These are phyloP conservation scores for Colletotrichum sp. DNA, from an alignment of 2,329 filamentous ascomycete species.

Conservation along the genomic window DNA sequence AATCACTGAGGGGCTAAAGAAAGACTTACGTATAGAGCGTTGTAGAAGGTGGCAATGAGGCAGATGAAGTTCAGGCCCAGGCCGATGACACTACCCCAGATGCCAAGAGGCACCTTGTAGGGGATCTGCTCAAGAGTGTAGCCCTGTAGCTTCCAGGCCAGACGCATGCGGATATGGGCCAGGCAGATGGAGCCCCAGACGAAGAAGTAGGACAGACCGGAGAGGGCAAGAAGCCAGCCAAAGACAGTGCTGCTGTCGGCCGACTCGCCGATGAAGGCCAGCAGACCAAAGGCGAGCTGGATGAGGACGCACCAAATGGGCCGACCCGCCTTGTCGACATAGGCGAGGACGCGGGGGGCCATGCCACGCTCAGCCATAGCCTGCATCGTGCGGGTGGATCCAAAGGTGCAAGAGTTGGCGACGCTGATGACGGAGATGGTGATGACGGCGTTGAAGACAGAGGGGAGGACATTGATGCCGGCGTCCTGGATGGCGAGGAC, in stretches of 20 bases:
- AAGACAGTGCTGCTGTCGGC: constrained; percentile 51
- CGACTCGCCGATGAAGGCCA: constrained; percentile 54
- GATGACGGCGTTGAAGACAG: constrained; percentile 58
- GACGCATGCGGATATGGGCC: constrained; percentile 69
- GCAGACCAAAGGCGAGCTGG: constrained; percentile 60
- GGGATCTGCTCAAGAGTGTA: constrained; percentile 53
- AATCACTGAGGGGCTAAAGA: not conserved
- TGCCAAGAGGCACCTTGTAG: constrained; percentile 54
- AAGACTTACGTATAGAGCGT: constrained; percentile 57
- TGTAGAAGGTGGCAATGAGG: constrained; percentile 75
- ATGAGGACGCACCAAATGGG: constrained; percentile 59
- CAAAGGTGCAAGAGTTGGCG: constrained; percentile 55
- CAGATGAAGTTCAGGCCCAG: constrained; percentile 69
- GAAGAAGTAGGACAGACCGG: constrained; percentile 75
- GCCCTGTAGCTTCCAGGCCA: constrained; percentile 64
- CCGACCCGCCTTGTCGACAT: constrained; percentile 65
- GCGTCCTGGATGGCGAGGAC: constrained; percentile 55
- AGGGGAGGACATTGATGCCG: constrained; percentile 52
- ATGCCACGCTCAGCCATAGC: constrained; percentile 52
- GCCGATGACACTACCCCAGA: constrained; percentile 72
- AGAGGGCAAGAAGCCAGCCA: constrained; percentile 71
- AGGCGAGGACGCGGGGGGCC: constrained; percentile 61
- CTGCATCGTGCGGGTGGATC: constrained; percentile 55
- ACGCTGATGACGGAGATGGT: constrained; percentile 54
- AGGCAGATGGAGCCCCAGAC: constrained; percentile 75